These are phyloP conservation scores for Physcia stellaris DNA, from an alignment of 495 filamentous ascomycete genomes.

Conservation along the genomic window DNA sequence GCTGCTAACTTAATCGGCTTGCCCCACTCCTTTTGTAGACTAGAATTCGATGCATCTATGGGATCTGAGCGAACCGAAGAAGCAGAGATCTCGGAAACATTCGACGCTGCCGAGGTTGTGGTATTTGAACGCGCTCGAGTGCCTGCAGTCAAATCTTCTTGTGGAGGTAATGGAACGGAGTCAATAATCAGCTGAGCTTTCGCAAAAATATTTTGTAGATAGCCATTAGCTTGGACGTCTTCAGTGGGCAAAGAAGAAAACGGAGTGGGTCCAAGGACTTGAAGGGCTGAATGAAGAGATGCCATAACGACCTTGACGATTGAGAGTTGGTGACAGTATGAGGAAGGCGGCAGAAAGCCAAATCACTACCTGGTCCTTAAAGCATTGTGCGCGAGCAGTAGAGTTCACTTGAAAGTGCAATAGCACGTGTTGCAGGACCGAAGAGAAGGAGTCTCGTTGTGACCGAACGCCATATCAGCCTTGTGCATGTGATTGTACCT, in stretches of 20 bases:
- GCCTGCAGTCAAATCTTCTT: slow-evolving; percentile 9
- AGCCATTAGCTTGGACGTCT: slow-evolving; percentile 34
- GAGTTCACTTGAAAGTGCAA: too few relatives aligned
- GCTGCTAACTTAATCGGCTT: slow-evolving; percentile 61
- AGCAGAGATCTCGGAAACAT: slow-evolving; percentile 30
- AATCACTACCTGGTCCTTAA: too few relatives aligned
- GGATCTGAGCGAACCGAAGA: slow-evolving; percentile 39
- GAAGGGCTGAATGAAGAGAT: slow-evolving; percentile 58
- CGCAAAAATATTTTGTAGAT: slow-evolving; percentile 45
- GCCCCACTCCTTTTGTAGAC: slow-evolving; percentile 69
- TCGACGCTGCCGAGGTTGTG: slow-evolving; percentile 25
- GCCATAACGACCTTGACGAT: slow-evolving; percentile 39
- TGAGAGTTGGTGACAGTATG: background rate
- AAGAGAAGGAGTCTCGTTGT: too few relatives aligned
- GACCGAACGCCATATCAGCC: too few relatives aligned
- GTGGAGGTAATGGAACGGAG: slow-evolving; percentile 54
- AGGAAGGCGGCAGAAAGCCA: slow-evolving; percentile 13
- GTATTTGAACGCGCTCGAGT: slow-evolving; percentile 23
- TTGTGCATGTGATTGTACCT: too few relatives aligned
- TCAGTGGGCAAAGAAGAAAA: slow-evolving; percentile 47
- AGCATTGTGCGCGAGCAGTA: too few relatives aligned
- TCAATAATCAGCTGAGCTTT: slow-evolving; percentile 58
- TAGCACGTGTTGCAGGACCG: too few relatives aligned
- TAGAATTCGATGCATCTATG: slow-evolving; percentile 28
- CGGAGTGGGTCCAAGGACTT: slow-evolving; percentile 54